Evolutionary conservation across 2,329 filamentous ascomycete species (phyloP).

Genomic region (Trichoderma harzianum): DNA sequence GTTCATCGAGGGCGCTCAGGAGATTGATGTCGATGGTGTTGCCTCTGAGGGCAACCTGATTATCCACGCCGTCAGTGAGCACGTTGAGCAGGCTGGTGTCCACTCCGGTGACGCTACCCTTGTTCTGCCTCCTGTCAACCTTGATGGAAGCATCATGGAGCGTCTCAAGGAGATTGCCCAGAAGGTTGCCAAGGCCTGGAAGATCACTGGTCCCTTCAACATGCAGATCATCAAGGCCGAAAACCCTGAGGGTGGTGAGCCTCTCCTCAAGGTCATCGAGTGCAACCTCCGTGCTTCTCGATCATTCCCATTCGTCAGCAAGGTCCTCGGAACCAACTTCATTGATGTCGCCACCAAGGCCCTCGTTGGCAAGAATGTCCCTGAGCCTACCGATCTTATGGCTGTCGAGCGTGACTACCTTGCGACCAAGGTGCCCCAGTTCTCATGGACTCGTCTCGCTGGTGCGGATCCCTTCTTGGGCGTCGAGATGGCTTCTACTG

Average conservation of each 20-base stretch:
- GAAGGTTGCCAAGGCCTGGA: constrained; percentile 96
- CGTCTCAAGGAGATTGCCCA: constrained; percentile 93
- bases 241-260: constrained; percentile 68
- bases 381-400: constrained; percentile 86
- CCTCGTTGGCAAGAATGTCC: constrained; percentile 79
- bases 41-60: constrained; percentile 82
- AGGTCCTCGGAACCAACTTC: constrained; percentile 95
- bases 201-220: constrained; percentile 97
- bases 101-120: constrained; percentile 97
- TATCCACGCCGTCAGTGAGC: constrained; percentile 89
- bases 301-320: constrained; percentile 97
- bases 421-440: constrained; percentile 97
- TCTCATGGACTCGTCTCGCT: constrained; percentile 96
- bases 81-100: constrained; percentile 95
- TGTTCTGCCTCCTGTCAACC: constrained; percentile 78
- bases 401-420: constrained; percentile 82
- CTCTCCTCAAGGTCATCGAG: constrained; percentile 90
- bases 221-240: constrained; percentile 99
- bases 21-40: constrained; percentile 95
- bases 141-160: constrained; percentile 73
- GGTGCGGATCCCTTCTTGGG: constrained; percentile 96
- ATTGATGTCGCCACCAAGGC: constrained; percentile 94
- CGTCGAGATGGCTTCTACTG: constrained; percentile 95
- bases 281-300: constrained; percentile 96
- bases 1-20: constrained; percentile 94